These are phyloP conservation scores for Alternaria sp. DNA, from an alignment of 2,329 filamentous ascomycete genomes.

Conservation along the genomic window DNA sequence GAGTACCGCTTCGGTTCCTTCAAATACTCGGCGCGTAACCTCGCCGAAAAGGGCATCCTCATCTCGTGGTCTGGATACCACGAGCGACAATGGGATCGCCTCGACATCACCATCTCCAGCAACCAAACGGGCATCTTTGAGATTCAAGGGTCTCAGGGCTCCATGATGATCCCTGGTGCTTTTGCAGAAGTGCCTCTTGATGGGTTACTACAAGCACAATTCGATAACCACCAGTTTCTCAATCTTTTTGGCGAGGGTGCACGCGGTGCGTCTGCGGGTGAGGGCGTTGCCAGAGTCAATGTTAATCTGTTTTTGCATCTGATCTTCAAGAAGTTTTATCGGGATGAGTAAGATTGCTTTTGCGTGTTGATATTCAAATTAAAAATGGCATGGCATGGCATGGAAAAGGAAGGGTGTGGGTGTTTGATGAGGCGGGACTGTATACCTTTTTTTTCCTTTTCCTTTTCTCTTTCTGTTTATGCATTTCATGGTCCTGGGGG, in stretches of 20 bases:
- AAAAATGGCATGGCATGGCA: background rate
- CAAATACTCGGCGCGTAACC: conserved; percentile 91
- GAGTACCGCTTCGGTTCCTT: conserved; percentile 97
- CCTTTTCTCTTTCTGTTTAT: background rate
- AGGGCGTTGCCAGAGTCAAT: conserved; percentile 75
- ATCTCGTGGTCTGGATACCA: conserved; percentile 87
- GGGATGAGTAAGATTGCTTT: conserved; percentile 45
- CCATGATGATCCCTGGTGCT: conserved; percentile 94
- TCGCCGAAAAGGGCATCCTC: conserved; percentile 92
- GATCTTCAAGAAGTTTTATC: conserved; percentile 98
- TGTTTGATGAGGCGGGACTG: background rate
- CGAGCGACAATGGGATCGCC: conserved; percentile 85
- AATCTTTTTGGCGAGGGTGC: conserved; percentile 71
- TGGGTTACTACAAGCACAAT: conserved; percentile 93
- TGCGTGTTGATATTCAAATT: no score
- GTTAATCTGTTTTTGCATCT: conserved; percentile 96
- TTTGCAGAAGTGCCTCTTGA: conserved; percentile 89
- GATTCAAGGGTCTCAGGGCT: conserved; percentile 87
- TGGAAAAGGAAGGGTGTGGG: background rate
- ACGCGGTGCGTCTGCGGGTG: conserved; percentile 28
- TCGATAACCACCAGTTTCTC: conserved; percentile 96
- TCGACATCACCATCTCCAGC: conserved; percentile 92
- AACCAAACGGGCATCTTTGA: conserved; percentile 95
- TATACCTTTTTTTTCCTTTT: conserved; percentile 5
- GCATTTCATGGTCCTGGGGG: background rate